Percentiles rank a stretch among this genome's conserved stretches.
Evolutionary conservation across 2,329 filamentous ascomycete genomes (phyloP).

Genomic region (Aurifilum marmelostoma): DNA sequence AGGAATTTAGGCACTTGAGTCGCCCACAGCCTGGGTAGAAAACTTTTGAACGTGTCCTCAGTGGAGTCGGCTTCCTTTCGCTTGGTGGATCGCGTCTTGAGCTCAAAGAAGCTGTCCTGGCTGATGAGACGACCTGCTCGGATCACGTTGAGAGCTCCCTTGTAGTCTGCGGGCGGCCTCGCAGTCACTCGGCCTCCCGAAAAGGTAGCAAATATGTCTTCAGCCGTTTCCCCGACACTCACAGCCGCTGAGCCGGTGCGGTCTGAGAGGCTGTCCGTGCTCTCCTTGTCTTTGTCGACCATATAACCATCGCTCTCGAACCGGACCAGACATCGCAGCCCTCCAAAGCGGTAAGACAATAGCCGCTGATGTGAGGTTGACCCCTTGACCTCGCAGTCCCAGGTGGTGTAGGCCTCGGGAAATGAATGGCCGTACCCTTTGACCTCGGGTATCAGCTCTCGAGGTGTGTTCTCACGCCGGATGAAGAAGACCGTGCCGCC

Average conservation of each 20-base stretch:
- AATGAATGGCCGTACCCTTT: constrained; percentile 68
- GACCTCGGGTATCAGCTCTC: constrained; percentile 57
- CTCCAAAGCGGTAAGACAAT: constrained; percentile 60
- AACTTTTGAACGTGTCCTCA: constrained; percentile 21
- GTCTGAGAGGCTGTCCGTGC: background rate
- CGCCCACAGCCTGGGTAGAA: constrained; percentile 27
- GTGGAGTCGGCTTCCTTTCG: constrained; percentile 11
- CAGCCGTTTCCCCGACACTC: background rate
- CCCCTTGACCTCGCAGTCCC: constrained; percentile 55
- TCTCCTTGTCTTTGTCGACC: background rate
- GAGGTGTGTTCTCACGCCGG: constrained; percentile 63
- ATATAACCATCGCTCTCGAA: constrained; percentile 63
- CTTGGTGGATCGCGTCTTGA: constrained; percentile 27
- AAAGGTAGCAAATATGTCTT: constrained; percentile 7
- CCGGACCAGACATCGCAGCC: constrained; percentile 54
- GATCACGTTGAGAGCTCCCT: constrained; percentile 2
- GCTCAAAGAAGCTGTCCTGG: constrained; percentile 24
- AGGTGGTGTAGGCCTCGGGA: constrained; percentile 67
- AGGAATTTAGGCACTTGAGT: constrained; percentile 25
- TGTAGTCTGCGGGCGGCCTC: background rate
- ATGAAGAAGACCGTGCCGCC: constrained; percentile 64
- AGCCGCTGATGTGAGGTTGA: constrained; percentile 67
- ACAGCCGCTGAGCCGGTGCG: background rate
- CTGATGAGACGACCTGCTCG: constrained; percentile 14
- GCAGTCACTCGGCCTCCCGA: constrained; percentile 16